phyloP scores from a whole-genome alignment of 257 asterid genomes.

The Salvia splendens region DNA sequence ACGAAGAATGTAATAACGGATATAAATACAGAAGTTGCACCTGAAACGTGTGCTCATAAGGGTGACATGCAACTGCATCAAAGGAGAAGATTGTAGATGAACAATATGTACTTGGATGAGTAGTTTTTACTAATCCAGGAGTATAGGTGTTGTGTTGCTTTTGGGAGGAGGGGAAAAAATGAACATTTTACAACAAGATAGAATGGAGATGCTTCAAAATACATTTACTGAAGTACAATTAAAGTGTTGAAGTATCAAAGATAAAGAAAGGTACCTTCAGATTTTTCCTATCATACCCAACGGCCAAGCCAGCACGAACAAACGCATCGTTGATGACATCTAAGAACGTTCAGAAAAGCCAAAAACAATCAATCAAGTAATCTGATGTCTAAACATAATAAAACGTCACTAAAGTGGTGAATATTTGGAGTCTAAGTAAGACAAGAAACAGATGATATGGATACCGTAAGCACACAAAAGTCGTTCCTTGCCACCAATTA shows the following conservation, averaged over 20 bases:
- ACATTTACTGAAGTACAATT: neutral
- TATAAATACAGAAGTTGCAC: slow-evolving; percentile 35
- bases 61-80: slow-evolving; percentile 93
- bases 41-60: slow-evolving; percentile 84
- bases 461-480: slow-evolving; percentile 88
- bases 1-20: neutral
- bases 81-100: slow-evolving; percentile 30
- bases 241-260: neutral
- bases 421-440: slow-evolving; percentile 18
- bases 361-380: slow-evolving; percentile 28
- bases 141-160: neutral
- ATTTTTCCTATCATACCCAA: slow-evolving; percentile 59
- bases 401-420: neutral
- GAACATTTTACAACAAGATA: neutral
- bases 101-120: slow-evolving; percentile 16
- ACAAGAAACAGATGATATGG: slow-evolving; percentile 40
- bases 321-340: slow-evolving; percentile 89
- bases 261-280: slow-evolving; percentile 53
- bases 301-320: slow-evolving; percentile 81
- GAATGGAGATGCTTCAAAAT: neutral
- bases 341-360: slow-evolving; percentile 59
- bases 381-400: neutral
- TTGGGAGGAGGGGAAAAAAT: neutral
- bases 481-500: slow-evolving; percentile 75
- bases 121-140: neutral